Evolutionary conservation across 1,284 basidiomycete genomes (phyloP).

Genomic region (Vanrija humicola): DNA sequence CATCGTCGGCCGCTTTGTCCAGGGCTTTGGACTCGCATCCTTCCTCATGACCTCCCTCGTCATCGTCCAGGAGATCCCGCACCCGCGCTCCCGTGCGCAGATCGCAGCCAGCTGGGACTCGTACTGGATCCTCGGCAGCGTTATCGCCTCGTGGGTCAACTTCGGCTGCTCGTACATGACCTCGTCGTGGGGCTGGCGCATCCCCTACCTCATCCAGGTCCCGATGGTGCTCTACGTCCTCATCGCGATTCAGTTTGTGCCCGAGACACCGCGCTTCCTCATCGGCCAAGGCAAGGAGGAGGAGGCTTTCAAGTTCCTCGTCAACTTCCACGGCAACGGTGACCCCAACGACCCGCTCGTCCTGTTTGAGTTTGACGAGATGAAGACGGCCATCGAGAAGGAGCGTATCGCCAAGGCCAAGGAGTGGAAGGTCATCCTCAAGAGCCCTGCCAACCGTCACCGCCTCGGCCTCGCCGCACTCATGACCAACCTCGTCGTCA

Average conservation of each 20-base stretch:
- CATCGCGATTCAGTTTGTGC: slow-evolving; percentile 49
- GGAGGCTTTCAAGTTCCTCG: slow-evolving; percentile 71
- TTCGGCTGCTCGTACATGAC: slow-evolving; percentile 26
- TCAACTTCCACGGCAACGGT: slow-evolving; percentile 72
- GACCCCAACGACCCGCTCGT: slow-evolving; percentile 64
- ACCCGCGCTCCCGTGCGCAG: slow-evolving; percentile 39
- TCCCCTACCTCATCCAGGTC: slow-evolving; percentile 48
- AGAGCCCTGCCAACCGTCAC: slow-evolving; percentile 34
- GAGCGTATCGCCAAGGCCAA: slow-evolving; percentile 54
- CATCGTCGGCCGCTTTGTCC: slow-evolving; percentile 41
- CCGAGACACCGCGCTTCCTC: slow-evolving; percentile 48
- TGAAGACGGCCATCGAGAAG: slow-evolving; percentile 66
- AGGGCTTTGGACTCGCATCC: slow-evolving; percentile 49
- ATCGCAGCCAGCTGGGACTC: slow-evolving; percentile 47
- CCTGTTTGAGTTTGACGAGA: slow-evolving; percentile 71
- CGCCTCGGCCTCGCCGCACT: slow-evolving; percentile 43
- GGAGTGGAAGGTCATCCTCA: slow-evolving; percentile 43
- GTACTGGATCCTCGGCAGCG: slow-evolving; percentile 33
- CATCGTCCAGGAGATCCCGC: slow-evolving; percentile 49
- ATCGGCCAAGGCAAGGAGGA: slow-evolving; percentile 51
- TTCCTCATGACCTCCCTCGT: slow-evolving; percentile 50
- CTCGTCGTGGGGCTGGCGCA: slow-evolving; percentile 40
- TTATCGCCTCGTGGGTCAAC: slow-evolving; percentile 21
- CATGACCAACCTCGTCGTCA: slow-evolving; percentile 43
- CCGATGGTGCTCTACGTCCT: slow-evolving; percentile 44